Conservation (phyloP, 2,329 filamentous ascomycete species). For the Metarhizium humberi region DNA sequence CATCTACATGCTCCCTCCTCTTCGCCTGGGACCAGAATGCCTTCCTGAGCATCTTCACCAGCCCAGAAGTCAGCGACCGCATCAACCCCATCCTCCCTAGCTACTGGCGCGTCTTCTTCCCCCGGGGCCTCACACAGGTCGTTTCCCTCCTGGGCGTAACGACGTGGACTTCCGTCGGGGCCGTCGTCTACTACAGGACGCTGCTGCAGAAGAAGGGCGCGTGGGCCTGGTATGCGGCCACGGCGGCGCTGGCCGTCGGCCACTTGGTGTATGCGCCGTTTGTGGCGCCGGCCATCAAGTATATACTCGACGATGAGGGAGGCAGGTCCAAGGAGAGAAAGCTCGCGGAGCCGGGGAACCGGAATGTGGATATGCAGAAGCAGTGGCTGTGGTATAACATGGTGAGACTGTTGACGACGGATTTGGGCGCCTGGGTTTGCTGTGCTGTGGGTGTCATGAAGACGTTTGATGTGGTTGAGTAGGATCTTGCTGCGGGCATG, state of each 20-base stretch:
- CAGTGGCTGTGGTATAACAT: conserved; percentile 23
- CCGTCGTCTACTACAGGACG: conserved; percentile 13
- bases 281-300: conserved; percentile 22
- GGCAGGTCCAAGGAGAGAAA: conserved; percentile 7
- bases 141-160: conserved; percentile 26
- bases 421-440: conserved; percentile 24
- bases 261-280: conserved; percentile 25
- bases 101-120: conserved; percentile 34
- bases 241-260: conserved; percentile 19
- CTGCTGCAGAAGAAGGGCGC: conserved; percentile 16
- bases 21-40: conserved; percentile 35
- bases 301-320: conserved; percentile 18
- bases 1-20: conserved; percentile 35
- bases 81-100: conserved; percentile 29
- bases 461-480: conserved; percentile 1
- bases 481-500: neutral
- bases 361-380: conserved; percentile 20
- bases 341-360: conserved; percentile 9
- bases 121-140: conserved; percentile 22
- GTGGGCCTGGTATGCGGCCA: conserved; percentile 22
- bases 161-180: conserved; percentile 17
- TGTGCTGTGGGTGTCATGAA: conserved; percentile 15
- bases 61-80: conserved; percentile 16
- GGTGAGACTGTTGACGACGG: conserved; percentile 22
- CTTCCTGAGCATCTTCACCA: conserved; percentile 29